Evolutionary conservation across 2,329 filamentous ascomycete species (phyloP), one percentile per base, ranked within the genome.

Genomic region (Graphilbum fragrans): DNA sequence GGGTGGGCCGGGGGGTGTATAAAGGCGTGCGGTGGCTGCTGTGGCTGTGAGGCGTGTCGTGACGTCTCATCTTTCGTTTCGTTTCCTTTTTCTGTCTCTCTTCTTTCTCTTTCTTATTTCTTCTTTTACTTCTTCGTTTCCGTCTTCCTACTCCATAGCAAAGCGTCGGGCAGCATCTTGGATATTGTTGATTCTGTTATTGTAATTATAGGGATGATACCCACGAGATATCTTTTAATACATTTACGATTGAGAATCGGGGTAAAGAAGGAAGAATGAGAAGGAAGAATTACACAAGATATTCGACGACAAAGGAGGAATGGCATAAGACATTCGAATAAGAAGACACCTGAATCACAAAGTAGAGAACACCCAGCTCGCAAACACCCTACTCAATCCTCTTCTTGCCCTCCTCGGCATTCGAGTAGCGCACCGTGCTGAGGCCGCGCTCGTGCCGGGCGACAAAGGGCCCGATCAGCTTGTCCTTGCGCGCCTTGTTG

Each of bases 371-470:
- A 22, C 31, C 27, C 22, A 43, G 21, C 29, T 23, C 32, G 7
- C 3, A 21, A 12, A 16, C 19, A 18, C 16, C 17, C 35, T 74
- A 88, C 59, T 98, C 92, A 55, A 94, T 93, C 58, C 92, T 85
- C 74, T 95, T 98, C 74, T 98, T 98, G 41, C 92, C 92, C 63
- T 98, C 92, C 60, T 98, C 92, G 41, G 93, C 77, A 52, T 82
- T 92, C 25, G 86, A 73, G 52, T 93, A 80, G 47, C 86, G 72
- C 35, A 82, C 81, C 49, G 84, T 85, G 63, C 86, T 94, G 47
- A 86, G 74, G 3, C 87, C 86, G 16, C 88, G 72, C 61, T 94
- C 85, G 56, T 94, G 87, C 37, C 68, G 66, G 22, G 73, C 69
- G 19, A 93, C 72, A 46, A 94, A 74, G 14, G 74, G 65, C 3